Percentiles rank a stretch among this genome's conserved stretches.
phyloP scores from a whole-genome alignment of 2,329 filamentous ascomycete species.

The Ciborinia camelliae region DNA sequence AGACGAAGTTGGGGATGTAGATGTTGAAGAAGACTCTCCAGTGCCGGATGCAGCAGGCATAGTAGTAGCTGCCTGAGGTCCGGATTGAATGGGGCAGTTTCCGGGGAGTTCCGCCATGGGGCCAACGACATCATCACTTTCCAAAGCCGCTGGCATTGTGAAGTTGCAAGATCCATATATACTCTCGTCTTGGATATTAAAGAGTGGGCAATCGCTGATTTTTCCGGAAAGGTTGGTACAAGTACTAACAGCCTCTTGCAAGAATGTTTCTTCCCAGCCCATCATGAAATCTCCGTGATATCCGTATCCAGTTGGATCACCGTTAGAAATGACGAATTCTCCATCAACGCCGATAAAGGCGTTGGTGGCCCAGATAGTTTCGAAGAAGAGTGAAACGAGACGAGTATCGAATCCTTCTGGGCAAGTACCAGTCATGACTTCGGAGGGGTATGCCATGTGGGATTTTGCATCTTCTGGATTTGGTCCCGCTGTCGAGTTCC shows the following conservation, averaged over 20 bases:
- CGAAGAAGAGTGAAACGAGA: slow-evolving; percentile 74
- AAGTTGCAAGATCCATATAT: slow-evolving; percentile 60
- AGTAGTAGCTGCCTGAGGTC: slow-evolving; percentile 40
- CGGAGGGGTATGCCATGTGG: slow-evolving; percentile 74
- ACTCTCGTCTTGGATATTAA: slow-evolving; percentile 55
- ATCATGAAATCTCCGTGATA: slow-evolving; percentile 80
- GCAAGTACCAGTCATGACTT: slow-evolving; percentile 74
- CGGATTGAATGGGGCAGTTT: slow-evolving; percentile 48
- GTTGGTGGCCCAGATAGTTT: slow-evolving; percentile 78
- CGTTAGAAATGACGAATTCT: slow-evolving; percentile 72
- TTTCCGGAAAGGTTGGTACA: slow-evolving; percentile 70
- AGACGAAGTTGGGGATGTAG: neutral
- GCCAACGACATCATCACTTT: slow-evolving; percentile 57
- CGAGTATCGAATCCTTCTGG: slow-evolving; percentile 65
- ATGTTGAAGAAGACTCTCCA: slow-evolving; percentile 21
- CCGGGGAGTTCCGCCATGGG: slow-evolving; percentile 61
- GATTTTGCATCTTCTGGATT: slow-evolving; percentile 53
- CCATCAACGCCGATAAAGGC: slow-evolving; percentile 61
- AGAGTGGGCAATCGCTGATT: slow-evolving; percentile 72
- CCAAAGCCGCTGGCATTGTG: slow-evolving; percentile 54
- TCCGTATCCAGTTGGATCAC: slow-evolving; percentile 72
- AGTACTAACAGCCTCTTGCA: slow-evolving; percentile 67
- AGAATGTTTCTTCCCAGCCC: slow-evolving; percentile 68
- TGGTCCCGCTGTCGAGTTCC: slow-evolving; percentile 64
- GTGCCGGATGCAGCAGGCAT: neutral